Evolutionary conservation across 257 asterid genomes (phyloP), one percentile per base, ranked within the genome.

Genomic region (Nicotiana paniculata): DNA sequence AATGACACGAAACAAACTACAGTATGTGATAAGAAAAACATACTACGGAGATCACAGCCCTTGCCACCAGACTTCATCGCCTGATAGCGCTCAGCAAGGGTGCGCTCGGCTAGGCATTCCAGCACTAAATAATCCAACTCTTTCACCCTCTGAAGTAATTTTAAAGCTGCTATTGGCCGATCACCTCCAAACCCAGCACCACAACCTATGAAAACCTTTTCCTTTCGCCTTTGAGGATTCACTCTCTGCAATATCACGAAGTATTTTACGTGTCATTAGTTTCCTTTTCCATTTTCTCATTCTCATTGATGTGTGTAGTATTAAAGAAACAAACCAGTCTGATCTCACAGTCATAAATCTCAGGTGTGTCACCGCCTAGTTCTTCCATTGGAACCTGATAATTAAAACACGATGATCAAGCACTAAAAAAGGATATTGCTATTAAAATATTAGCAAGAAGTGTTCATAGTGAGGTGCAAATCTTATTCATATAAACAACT

Each of bases 171-270:
- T 54, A 86, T 48, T 64, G 98, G 97, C 61, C 99, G 89, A 86
- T 96, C 99, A 57, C 99, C 99, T 77, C 97, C 93, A 48, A 96
- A 96, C 57, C 99, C 99, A 85, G 99, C 99, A 77, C 99, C 99
- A 86, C 98, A 96, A 77, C 99, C 99, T 39, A 96, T 87, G 6
- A 77, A 87, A 32, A 93, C 93, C 88, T 92, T 94, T 66, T 94
- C 93, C 82, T 90, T 94, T 63, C 91, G 93, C 92, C 93, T 90
- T 85, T 58, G 68, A 68, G 97, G 97, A 70, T 88, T 87, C 85
- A 55, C 82, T 86, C 97, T 91, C 99, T 96, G 88, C 85, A 88
- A 81, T 81, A 30, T 77, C 81, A 30, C 68, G 24, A 35, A 35
- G 32, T 12, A 11, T 62, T 3, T 16, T 37, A 46, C 46, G 67